A percentile compares a stretch with the other conserved stretches of the same genome.
These are phyloP conservation scores for Mimosa bimucronata DNA, from an alignment of 306 rosid genomes.

Conservation along the genomic window DNA sequence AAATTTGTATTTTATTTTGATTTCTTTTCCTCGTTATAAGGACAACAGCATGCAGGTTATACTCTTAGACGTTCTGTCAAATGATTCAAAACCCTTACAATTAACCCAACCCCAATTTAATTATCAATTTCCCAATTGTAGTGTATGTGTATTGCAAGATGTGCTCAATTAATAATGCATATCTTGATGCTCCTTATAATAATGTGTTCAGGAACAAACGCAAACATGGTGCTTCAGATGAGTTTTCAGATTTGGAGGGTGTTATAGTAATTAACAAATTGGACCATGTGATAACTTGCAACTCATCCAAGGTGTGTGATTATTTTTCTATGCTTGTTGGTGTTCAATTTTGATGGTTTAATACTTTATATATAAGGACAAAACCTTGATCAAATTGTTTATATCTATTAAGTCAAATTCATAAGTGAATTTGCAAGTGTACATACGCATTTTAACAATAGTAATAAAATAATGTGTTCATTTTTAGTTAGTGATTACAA, in stretches of 20 bases:
- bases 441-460: no score
- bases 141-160: background rate
- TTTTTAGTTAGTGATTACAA: no score
- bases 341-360: conserved; percentile 15
- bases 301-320: conserved; percentile 69
- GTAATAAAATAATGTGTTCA: no score
- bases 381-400: no score
- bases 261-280: conserved; percentile 72
- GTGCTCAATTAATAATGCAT: conserved; percentile 13
- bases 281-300: conserved; percentile 91
- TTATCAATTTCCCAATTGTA: conserved; percentile 5
- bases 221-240: conserved; percentile 57
- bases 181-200: conserved; percentile 31
- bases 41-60: no score
- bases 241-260: conserved; percentile 80
- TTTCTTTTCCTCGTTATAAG: no score
- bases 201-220: conserved; percentile 67
- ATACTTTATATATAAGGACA: background rate
- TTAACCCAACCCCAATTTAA: background rate
- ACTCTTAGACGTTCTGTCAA: no score
- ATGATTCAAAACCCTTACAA: no score
- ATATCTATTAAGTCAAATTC: no score
- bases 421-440: no score
- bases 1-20: background rate
- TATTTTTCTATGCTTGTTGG: conserved; percentile 11